Base-by-base conservation (phyloP, 306 rosid species). In the Prosopis cineraria region DNA sequence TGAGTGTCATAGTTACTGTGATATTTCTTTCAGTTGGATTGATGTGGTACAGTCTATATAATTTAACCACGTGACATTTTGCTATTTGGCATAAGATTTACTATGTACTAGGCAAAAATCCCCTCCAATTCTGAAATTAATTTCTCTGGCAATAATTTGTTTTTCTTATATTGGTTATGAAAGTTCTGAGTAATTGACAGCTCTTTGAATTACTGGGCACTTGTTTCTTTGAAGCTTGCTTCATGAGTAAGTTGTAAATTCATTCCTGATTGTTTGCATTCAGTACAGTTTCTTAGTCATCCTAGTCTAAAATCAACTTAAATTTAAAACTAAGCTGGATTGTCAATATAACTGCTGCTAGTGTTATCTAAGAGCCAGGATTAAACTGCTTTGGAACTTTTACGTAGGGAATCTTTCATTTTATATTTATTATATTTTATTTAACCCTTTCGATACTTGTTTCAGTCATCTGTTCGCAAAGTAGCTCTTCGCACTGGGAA, bases 391-490 rank as follows among this genome's bases (percentile, higher is more conserved):
- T 72, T 78, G 64, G 48, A 70, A n/a, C 50, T 75, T 68, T 25
- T 69, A 41, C 52, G 3, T 17, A 12, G 39, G 33, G 58, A 59
- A 30, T 47, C 27, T 13, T 69, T 58, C 44, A 13, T 77, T 19
- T 70, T 53, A 58, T 76, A 11, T 59, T 25, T 55, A 19, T 24
- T 52, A 3, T 77, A 74, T 37, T 55, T 62, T 14, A 4, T 68
- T 10, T 22, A 55, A 55, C 63, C 22, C 70, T 36, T 30, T 9
- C n/a, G 48, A 48, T 56, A 68, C 71, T 79, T 62, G 78, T 86
- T 85, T 73, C 98, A 95, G 98, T 95, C 98, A 64, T 89, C 98
- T 11, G 84, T 95, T 75, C 97, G 98, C 63, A 89, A 82, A 85
- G 98, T 95, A 5, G 86, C 88, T 82, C 94, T 95, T 85, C 89